phyloP scores from a whole-genome alignment of 768 basidiomycete genomes.

The Leucocoprinus sp. region DNA sequence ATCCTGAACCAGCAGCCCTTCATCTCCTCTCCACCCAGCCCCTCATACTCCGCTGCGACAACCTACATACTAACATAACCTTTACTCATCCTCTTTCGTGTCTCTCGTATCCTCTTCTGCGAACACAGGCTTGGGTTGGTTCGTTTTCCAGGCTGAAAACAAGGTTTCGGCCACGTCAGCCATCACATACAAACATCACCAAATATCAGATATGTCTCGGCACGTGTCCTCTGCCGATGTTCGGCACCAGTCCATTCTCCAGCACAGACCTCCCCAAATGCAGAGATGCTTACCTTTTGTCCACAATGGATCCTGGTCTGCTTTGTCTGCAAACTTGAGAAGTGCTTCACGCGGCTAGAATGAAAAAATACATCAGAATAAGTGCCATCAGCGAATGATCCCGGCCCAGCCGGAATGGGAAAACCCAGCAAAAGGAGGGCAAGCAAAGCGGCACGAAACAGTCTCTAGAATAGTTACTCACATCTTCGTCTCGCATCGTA shows the following conservation, averaged over 20 bases:
- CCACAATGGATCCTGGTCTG: slow-evolving; percentile 77
- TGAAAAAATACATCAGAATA: slow-evolving; percentile 17
- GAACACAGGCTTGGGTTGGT: slow-evolving; percentile 85
- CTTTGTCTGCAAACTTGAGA: slow-evolving; percentile 79
- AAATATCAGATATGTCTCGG: slow-evolving; percentile 25
- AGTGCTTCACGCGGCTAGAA: slow-evolving; percentile 90
- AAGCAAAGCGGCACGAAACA: not conserved
- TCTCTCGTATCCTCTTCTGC: slow-evolving; percentile 53
- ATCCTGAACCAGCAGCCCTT: slow-evolving; percentile 33
- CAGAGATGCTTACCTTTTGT: slow-evolving; percentile 61
- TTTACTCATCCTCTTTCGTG: slow-evolving; percentile 40
- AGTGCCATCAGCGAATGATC: slow-evolving; percentile 11
- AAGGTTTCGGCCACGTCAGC: slow-evolving; percentile 62
- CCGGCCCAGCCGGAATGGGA: not conserved
- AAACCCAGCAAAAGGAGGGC: not conserved
- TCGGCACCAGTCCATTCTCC: not conserved
- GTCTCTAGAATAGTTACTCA: slow-evolving; percentile 40
- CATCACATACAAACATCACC: slow-evolving; percentile 34
- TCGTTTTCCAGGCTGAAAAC: slow-evolving; percentile 70
- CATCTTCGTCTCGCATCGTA: slow-evolving; percentile 88
- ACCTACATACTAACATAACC: slow-evolving; percentile 11
- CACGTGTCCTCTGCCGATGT: slow-evolving; percentile 24
- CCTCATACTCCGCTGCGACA: slow-evolving; percentile 16
- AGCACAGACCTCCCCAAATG: slow-evolving; percentile 10
- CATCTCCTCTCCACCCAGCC: slow-evolving; percentile 16